Conservation (phyloP, 2,329 filamentous ascomycete species). For the Bipolaris cookei region DNA sequence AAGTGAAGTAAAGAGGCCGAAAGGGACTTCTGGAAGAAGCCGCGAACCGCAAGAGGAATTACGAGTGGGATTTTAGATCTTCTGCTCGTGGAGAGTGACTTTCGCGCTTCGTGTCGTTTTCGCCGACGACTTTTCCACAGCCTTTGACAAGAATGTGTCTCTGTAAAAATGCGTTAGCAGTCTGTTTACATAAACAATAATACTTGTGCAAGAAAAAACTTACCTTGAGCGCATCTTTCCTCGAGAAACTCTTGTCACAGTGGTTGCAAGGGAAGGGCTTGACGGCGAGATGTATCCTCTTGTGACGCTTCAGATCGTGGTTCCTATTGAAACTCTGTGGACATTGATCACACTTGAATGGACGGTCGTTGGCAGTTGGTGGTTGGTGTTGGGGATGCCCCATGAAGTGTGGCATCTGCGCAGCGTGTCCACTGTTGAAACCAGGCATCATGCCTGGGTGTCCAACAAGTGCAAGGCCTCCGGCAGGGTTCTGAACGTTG, state of each 20-base stretch:
- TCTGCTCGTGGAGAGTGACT: conserved; percentile 44
- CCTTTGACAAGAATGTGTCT: conserved; percentile 72
- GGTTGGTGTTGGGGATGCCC: conserved; percentile 60
- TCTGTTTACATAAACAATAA: conserved; percentile 42
- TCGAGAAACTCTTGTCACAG: conserved; percentile 95
- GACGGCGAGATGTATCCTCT: conserved; percentile 90
- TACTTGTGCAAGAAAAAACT: conserved; percentile 38
- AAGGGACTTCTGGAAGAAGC: conserved; percentile 2
- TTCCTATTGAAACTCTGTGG: conserved; percentile 94
- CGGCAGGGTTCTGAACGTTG: conserved; percentile 76
- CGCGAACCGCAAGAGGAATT: background rate
- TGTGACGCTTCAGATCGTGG: conserved; percentile 94
- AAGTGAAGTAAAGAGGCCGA: conserved; percentile 35
- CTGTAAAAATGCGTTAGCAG: conserved; percentile 46
- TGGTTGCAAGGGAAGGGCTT: conserved; percentile 92
- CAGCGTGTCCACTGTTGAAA: conserved; percentile 67
- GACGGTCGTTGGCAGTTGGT: conserved; percentile 73
- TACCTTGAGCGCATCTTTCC: conserved; percentile 97
- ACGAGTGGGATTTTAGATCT: conserved; percentile 38
- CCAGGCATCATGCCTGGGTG: conserved; percentile 62
- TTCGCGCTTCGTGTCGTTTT: conserved; percentile 45
- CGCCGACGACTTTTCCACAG: conserved; percentile 61
- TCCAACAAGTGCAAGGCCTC: conserved; percentile 74
- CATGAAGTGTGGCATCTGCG: conserved; percentile 68
- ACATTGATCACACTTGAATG: conserved; percentile 93